phyloP scores from a whole-genome alignment of 1,284 basidiomycete genomes.

The Erythrobasidium hasegawianum region DNA sequence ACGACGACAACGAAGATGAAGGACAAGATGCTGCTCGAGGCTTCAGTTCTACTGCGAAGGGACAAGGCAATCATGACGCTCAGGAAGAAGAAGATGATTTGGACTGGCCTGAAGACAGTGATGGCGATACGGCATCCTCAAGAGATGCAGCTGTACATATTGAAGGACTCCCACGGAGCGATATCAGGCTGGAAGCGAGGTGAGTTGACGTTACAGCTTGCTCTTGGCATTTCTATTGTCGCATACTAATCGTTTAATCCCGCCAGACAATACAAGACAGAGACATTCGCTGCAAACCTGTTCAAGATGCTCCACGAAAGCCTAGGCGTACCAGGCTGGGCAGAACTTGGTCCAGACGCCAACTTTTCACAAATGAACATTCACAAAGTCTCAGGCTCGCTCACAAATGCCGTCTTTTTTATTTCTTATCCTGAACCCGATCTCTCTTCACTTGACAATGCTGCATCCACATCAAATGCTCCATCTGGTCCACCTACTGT shows the following conservation, averaged over 20 bases:
- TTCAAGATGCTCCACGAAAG: constrained; percentile 41
- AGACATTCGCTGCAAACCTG: constrained; percentile 57
- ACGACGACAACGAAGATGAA: constrained; percentile 24
- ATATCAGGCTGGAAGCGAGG: constrained; percentile 41
- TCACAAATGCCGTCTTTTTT: constrained; percentile 94
- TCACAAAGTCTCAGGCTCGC: constrained; percentile 60
- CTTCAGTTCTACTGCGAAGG: neutral
- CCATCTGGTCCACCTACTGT: constrained; percentile 58
- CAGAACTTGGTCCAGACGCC: constrained; percentile 3
- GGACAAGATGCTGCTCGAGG: neutral
- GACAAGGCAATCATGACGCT: constrained; percentile 8
- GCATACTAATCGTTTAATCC: neutral
- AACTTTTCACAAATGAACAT: constrained; percentile 26
- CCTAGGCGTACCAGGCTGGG: constrained; percentile 36
- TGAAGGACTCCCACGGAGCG: constrained; percentile 39
- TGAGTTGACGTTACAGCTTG: constrained; percentile 17
- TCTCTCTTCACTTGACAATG: constrained; percentile 44
- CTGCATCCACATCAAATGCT: neutral
- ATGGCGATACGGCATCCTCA: constrained; percentile 15
- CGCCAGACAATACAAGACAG: constrained; percentile 63
- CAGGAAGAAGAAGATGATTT: constrained; percentile 30
- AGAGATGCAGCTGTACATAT: constrained; percentile 41
- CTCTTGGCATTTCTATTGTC: neutral
- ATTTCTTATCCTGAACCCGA: constrained; percentile 57
- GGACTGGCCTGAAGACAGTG: constrained; percentile 33